Percentiles rank a stretch among this genome's conserved stretches.
These are phyloP conservation scores for Colletotrichum liaoningense DNA, from an alignment of 2,329 filamentous ascomycete genomes.

Conservation along the genomic window DNA sequence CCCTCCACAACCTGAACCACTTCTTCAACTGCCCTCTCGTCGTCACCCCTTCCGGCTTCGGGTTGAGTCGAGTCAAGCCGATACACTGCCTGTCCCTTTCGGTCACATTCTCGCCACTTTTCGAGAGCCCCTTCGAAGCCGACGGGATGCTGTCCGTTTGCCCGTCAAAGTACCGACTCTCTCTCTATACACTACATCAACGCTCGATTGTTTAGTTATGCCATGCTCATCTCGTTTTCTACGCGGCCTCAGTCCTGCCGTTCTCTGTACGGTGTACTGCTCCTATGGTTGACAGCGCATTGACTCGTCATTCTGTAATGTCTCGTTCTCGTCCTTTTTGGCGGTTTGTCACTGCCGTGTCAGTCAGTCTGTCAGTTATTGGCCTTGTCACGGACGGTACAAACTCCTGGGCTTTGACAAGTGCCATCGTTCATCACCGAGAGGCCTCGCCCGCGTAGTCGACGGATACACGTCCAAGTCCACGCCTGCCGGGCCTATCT, in stretches of 20 bases:
- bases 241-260: background rate
- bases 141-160: background rate
- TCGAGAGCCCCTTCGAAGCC: background rate
- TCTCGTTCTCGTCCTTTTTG: slow-evolving; percentile 28
- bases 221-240: slow-evolving; percentile 2
- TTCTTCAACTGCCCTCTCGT: background rate
- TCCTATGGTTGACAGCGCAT: slow-evolving; percentile 1
- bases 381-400: slow-evolving; percentile 10
- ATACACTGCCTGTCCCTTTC: slow-evolving; percentile 1
- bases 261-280: slow-evolving; percentile 4
- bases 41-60: slow-evolving; percentile 4
- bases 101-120: background rate
- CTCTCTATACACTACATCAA: background rate
- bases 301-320: slow-evolving; percentile 32
- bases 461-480: slow-evolving; percentile 2
- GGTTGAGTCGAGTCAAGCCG: slow-evolving; percentile 4
- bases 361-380: slow-evolving; percentile 6
- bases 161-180: background rate
- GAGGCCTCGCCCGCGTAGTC: slow-evolving; percentile 6
- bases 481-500: slow-evolving; percentile 34
- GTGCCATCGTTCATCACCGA: slow-evolving; percentile 17
- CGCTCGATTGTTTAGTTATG: background rate
- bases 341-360: slow-evolving; percentile 13
- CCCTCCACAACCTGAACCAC: background rate
- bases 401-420: background rate